Percentiles rank a stretch among this genome's conserved stretches.
Conservation (phyloP, 179 eudicot species). For the Gypsophila paniculata region DNA sequence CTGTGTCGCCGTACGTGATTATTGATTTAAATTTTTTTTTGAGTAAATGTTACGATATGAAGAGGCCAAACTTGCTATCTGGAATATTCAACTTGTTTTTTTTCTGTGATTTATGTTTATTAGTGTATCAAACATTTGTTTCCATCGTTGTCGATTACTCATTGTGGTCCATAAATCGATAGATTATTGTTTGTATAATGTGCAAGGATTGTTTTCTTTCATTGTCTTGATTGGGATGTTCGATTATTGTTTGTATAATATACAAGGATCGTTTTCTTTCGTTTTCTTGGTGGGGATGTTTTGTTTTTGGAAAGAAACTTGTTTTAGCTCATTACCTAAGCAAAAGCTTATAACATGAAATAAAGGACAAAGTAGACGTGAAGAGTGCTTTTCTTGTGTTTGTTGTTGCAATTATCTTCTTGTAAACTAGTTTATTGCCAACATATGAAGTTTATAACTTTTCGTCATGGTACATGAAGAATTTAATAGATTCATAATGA, state of each 20-base stretch:
- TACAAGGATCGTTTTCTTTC: not conserved
- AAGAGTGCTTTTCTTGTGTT: not conserved
- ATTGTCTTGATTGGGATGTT: not conserved
- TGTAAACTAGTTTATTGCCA: not conserved
- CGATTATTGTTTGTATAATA: not conserved
- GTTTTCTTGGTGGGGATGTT: not conserved
- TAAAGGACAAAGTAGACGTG: not conserved
- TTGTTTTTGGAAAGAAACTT: not conserved
- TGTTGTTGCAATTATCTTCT: not conserved
- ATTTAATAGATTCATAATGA: not conserved
- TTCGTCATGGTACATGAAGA: not conserved
- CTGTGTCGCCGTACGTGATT: not conserved
- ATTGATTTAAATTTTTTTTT: not conserved
- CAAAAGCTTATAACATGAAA: not conserved
- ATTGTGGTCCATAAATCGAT: not conserved
- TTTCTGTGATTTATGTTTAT: not conserved
- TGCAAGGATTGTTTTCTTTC: conserved; percentile 5
- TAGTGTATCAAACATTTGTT: not conserved
- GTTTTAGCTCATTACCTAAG: not conserved
- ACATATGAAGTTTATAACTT: not conserved
- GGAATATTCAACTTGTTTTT: not conserved
- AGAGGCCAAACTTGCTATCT: not conserved
- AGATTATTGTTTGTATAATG: not conserved
- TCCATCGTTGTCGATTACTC: not conserved
- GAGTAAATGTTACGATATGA: not conserved